A percentile compares a stretch with the other conserved stretches of the same genome.
Evolutionary conservation across 768 basidiomycete species (phyloP).

Genomic region (Kwoniella dendrophila): DNA sequence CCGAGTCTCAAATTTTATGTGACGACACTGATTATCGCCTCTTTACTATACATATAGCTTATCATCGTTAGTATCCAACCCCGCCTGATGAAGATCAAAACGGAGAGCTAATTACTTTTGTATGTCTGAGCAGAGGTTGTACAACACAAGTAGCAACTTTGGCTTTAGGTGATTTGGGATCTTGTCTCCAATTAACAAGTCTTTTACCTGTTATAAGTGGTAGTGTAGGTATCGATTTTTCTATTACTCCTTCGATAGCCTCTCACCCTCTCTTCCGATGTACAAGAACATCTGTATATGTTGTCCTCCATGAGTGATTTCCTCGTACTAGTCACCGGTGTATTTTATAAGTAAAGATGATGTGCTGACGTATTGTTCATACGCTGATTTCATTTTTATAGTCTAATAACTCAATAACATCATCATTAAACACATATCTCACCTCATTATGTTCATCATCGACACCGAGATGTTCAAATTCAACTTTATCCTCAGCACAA

Average conservation of each 20-base stretch:
- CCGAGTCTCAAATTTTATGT: background rate
- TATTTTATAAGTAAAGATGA: background rate
- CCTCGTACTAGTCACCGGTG: too few relatives aligned
- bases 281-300: too few relatives aligned
- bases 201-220: conserved; percentile 37
- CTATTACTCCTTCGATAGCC: background rate
- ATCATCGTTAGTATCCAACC: conserved; percentile 15
- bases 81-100: too few relatives aligned
- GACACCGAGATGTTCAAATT: conserved; percentile 43
- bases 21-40: background rate
- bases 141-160: conserved; percentile 35
- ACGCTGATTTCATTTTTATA: too few relatives aligned
- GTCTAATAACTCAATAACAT: conserved; percentile 40
- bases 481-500: conserved; percentile 40
- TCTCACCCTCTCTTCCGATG: too few relatives aligned
- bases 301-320: too few relatives aligned
- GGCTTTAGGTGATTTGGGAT: conserved; percentile 43
- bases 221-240: conserved; percentile 6
- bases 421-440: conserved; percentile 49
- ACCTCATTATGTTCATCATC: conserved; percentile 40
- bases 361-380: too few relatives aligned
- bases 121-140: conserved; percentile 35
- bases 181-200: conserved; percentile 44
- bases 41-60: conserved; percentile 3
- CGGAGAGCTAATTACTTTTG: too few relatives aligned